Base-by-base conservation (phyloP, 495 filamentous ascomycete genomes). In the Annulohypoxylon stygium region DNA sequence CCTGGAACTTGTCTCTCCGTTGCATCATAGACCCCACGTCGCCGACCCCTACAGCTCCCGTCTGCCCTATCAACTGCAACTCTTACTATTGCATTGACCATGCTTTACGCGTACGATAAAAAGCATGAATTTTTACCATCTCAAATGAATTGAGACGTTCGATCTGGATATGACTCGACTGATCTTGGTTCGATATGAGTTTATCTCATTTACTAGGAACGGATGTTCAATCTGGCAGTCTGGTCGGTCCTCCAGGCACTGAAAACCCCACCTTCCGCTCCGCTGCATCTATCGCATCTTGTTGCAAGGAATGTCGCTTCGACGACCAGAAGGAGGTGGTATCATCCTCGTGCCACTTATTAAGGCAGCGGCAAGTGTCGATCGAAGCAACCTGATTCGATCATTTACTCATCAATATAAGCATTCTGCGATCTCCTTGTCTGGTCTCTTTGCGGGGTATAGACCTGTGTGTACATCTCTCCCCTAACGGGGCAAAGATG, bases 391-490 rank as follows among this genome's bases (percentile, higher is more conserved):
- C 66, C 67, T 69, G 67, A 75, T 72, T 75, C 69, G 69, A 69
- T 50, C 45, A 34, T 36, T 45, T 45, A 55, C 51, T 70, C 39
- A 43, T 43, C 39, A 43, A 69, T 47, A 54, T 60, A 37, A 67
- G 51, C 50, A 50, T 70, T 75, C 59, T 58, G 63, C 63, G 63
- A 71, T 75, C 73, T 72, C 65, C 54, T 65, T 75, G 65, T 75
- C 64, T 62, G 26, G 18, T 69, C 66, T 20, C 54, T 72, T 75
- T 78, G 76, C 76, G 76, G 76, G 76, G 76, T 78, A 78, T 57
- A 26, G 39, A 39, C 25, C 33, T 30, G 16, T 2, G 16, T 69
- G 71, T 69, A 65, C 71, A 70, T 70, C 71, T 36, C 55, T 65
- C 67, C 50, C 58, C 47, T 55, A 74, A 69, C 65, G 8, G 61